Percentiles rank a stretch among this genome's conserved stretches.
These are phyloP conservation scores for Ogataea saltuana DNA, from an alignment of 805 yeast genomes.

Conservation along the genomic window DNA sequence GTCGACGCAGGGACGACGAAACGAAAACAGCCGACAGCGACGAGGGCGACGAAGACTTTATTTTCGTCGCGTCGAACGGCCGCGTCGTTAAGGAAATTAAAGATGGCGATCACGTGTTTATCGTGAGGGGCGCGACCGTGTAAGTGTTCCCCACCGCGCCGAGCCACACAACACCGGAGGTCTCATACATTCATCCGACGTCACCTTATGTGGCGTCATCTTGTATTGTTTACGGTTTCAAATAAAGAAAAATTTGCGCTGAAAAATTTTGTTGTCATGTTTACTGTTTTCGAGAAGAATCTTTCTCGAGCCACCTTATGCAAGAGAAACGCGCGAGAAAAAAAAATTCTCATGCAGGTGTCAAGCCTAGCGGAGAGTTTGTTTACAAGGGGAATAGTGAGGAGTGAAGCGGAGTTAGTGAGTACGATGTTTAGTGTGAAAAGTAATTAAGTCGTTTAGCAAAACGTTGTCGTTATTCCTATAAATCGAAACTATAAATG, in stretches of 20 bases:
- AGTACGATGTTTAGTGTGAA: too few relatives aligned
- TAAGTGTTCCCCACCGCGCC: not conserved
- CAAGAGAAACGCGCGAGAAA: constrained; percentile 12
- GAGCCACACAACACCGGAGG: too few relatives aligned
- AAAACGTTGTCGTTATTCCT: not conserved
- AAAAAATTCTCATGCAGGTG: constrained; percentile 2
- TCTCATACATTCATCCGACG: too few relatives aligned
- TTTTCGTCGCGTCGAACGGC: constrained; percentile 38
- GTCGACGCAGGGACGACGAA: constrained; percentile 32
- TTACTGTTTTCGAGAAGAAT: constrained; percentile 14
- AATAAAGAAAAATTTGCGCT: not conserved
- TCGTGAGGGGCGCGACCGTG: constrained; percentile 49
- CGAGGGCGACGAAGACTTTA: constrained; percentile 25
- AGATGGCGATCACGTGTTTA: constrained; percentile 52
- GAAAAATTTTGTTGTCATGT: constrained; percentile 9
- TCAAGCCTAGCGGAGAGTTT: not conserved
- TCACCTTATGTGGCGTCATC: too few relatives aligned
- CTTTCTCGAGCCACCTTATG: constrained; percentile 4
- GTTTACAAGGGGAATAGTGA: not conserved
- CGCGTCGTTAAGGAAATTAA: constrained; percentile 43
- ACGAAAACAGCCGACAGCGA: constrained; percentile 26
- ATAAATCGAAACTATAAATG: not conserved
- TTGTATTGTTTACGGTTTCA: not conserved
- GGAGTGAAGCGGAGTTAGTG: not conserved
- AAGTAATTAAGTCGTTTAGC: too few relatives aligned